Evolutionary conservation across 495 filamentous ascomycete genomes (phyloP).

Genomic region (Penicillium maclennaniae): DNA sequence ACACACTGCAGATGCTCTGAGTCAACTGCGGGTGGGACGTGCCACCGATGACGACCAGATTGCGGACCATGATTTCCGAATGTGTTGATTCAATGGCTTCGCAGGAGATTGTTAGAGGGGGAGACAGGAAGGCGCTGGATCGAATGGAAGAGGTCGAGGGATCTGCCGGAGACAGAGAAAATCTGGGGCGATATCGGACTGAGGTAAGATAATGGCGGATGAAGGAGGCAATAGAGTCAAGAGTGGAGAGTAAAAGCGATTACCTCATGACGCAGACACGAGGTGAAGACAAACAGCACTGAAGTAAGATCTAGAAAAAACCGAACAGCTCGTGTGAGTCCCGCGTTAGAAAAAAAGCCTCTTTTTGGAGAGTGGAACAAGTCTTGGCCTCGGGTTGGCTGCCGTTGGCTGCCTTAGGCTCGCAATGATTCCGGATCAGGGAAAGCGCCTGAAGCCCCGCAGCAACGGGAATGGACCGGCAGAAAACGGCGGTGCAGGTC

Average conservation of each 20-base stretch:
- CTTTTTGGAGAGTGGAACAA: constrained; percentile 29
- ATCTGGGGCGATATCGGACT: constrained; percentile 33
- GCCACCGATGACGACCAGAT: constrained; percentile 90
- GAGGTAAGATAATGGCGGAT: constrained; percentile 13
- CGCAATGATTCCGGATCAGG: constrained; percentile 26
- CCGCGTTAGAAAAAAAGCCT: constrained; percentile 38
- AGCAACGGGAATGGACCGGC: constrained; percentile 10
- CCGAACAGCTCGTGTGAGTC: constrained; percentile 32
- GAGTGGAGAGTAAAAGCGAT: constrained; percentile 22
- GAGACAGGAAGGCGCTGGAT: constrained; percentile 14
- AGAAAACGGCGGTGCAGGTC: constrained; percentile 1
- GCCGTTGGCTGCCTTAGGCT: constrained; percentile 5
- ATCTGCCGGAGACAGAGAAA: constrained; percentile 33
- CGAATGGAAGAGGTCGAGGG: constrained; percentile 27
- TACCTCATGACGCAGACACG: constrained; percentile 38
- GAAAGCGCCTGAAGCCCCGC: constrained; percentile 23
- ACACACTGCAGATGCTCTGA: constrained; percentile 76
- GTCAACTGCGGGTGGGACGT: constrained; percentile 87
- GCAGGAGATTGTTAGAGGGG: constrained; percentile 7
- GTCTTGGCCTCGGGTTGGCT: constrained; percentile 21
- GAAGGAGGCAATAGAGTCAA: constrained; percentile 9
- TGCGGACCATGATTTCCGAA: constrained; percentile 72
- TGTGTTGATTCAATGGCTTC: constrained; percentile 6
- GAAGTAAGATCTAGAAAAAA: constrained; percentile 22
- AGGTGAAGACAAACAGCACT: constrained; percentile 15